Percentiles rank a stretch among this genome's conserved stretches.
Conservation (phyloP, 176 grass and related monocot genomes). For the Oryza officinalis region DNA sequence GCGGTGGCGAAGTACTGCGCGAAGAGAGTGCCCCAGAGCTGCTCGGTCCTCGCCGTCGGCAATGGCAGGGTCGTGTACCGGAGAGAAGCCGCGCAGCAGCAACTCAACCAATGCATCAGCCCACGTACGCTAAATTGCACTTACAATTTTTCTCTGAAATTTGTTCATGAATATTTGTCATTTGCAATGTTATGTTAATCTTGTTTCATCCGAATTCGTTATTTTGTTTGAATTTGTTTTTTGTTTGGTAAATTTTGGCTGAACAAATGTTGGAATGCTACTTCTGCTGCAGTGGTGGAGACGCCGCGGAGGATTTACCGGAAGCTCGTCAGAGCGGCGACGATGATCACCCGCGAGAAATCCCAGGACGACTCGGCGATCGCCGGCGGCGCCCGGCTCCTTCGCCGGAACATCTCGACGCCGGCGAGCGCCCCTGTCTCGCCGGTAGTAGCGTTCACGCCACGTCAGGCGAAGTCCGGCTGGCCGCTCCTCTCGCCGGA, state of each 20-base stretch:
- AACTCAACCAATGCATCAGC: slow-evolving; percentile 23
- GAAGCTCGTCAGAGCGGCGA: slow-evolving; percentile 38
- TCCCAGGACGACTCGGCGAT: slow-evolving; percentile 32
- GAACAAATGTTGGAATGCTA: background rate
- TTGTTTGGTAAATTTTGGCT: background rate
- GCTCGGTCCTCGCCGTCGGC: slow-evolving; percentile 67
- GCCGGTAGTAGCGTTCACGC: background rate
- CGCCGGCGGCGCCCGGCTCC: background rate
- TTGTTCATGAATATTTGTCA: background rate
- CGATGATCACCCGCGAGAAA: slow-evolving; percentile 9
- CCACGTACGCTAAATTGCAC: background rate
- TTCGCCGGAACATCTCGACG: slow-evolving; percentile 25
- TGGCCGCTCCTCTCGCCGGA: slow-evolving; percentile 62
- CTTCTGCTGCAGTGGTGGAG: slow-evolving; percentile 22
- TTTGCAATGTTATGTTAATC: background rate
- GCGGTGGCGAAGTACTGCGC: slow-evolving; percentile 71
- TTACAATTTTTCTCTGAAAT: background rate
- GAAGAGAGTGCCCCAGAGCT: slow-evolving; percentile 57
- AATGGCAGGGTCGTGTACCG: slow-evolving; percentile 66
- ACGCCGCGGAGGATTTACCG: slow-evolving; percentile 49
- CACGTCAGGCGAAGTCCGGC: slow-evolving; percentile 37
- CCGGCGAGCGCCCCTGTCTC: slow-evolving; percentile 25
- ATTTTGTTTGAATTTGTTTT: background rate
- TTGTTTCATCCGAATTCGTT: background rate
- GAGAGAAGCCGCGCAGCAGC: slow-evolving; percentile 36